Evolutionary conservation across 176 grass and related monocot genomes (phyloP).

Genomic region (Eleusine coracana): DNA sequence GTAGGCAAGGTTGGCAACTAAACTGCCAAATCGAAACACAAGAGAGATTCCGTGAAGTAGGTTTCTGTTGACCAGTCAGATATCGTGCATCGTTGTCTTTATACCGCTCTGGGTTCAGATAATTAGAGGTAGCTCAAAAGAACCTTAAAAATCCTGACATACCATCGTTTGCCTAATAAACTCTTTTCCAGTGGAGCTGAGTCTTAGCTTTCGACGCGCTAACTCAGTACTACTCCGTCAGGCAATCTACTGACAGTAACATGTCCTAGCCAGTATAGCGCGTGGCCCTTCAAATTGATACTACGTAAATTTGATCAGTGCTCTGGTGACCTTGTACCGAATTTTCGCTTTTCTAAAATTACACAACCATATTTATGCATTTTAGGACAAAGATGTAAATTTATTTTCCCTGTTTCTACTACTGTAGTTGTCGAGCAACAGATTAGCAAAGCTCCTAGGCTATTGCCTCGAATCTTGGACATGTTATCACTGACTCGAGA

Average conservation of each 20-base stretch:
- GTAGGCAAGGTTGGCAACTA: slow-evolving; percentile 7
- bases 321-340: not conserved
- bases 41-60: not conserved
- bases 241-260: not conserved
- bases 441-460: too few species aligned
- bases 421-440: too few species aligned
- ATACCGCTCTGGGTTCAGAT: slow-evolving; percentile 7
- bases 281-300: too few species aligned
- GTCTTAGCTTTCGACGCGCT: not conserved
- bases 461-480: too few species aligned
- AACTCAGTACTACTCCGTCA: not conserved
- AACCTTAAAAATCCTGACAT: not conserved
- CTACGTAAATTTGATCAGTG: too few species aligned
- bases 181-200: not conserved
- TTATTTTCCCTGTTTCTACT: too few species aligned
- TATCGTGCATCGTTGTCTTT: not conserved
- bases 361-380: too few species aligned
- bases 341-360: not conserved
- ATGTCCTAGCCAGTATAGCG: not conserved
- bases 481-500: too few species aligned
- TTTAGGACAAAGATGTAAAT: too few species aligned
- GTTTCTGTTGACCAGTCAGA: not conserved
- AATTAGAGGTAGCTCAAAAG: not conserved
- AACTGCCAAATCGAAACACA: not conserved
- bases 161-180: slow-evolving; percentile 9